Conservation (phyloP, 2,329 filamentous ascomycete species). For the Claviceps capensis region DNA sequence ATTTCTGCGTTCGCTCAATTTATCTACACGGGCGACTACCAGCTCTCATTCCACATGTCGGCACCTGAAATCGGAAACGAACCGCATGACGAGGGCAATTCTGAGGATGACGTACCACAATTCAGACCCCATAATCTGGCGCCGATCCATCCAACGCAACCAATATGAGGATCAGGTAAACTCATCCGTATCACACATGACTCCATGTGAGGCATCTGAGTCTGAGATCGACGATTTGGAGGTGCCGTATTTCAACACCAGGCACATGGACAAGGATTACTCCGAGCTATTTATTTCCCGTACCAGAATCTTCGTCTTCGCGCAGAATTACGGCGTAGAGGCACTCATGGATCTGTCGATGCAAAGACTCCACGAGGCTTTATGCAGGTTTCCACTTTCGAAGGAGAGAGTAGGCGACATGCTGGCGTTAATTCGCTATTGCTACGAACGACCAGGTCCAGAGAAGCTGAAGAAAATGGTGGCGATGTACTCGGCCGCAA, state of each 20-base stretch:
- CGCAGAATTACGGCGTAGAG: neutral
- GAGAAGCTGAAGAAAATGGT: neutral
- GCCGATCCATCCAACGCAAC: too few relatives aligned
- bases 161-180: too few relatives aligned
- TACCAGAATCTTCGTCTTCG: neutral
- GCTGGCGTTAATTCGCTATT: neutral
- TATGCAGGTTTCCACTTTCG: neutral
- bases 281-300: neutral
- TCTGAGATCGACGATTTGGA: too few relatives aligned
- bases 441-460: neutral
- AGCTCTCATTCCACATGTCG: neutral
- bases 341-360: neutral
- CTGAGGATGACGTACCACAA: fast-evolving
- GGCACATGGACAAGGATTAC: neutral
- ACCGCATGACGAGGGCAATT: too few relatives aligned
- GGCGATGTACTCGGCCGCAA: too few relatives aligned
- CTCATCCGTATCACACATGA: too few relatives aligned
- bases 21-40: neutral
- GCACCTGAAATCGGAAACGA: too few relatives aligned
- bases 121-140: too few relatives aligned
- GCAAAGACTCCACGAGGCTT: neutral
- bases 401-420: neutral
- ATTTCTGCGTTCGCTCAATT: neutral
- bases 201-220: too few relatives aligned
- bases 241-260: neutral